Conservation (phyloP, 2,329 filamentous ascomycete species). For the Colletotrichum tofieldiae region DNA sequence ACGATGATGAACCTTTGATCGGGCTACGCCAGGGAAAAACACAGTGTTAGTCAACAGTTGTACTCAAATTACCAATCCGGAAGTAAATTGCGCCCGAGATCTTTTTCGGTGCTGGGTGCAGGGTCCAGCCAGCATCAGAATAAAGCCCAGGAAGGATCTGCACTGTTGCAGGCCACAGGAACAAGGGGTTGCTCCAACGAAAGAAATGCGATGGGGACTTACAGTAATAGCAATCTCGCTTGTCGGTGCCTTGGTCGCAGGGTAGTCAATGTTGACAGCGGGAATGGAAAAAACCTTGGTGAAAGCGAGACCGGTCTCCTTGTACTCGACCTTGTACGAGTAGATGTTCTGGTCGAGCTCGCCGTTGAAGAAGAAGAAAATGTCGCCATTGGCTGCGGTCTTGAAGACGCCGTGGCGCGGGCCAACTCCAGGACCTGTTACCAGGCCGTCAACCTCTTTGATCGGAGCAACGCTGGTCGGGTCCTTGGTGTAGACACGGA, state of each 20-base stretch:
- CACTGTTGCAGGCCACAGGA: conserved; percentile 9
- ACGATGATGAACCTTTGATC: conserved; percentile 39
- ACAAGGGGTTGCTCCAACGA: background rate
- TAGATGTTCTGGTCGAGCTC: conserved; percentile 45
- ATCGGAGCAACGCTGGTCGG: conserved; percentile 41
- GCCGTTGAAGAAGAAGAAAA: conserved; percentile 45
- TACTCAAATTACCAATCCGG: conserved; percentile 19
- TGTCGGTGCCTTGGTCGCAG: conserved; percentile 41
- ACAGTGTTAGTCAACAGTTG: conserved; percentile 12
- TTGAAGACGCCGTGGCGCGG: conserved; percentile 46
- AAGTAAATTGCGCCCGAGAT: conserved; percentile 2
- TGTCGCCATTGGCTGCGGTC: conserved; percentile 39
- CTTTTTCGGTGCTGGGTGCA: background rate
- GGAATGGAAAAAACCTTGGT: conserved; percentile 44
- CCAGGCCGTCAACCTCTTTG: conserved; percentile 40
- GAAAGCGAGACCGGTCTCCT: conserved; percentile 42
- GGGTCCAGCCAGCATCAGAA: background rate
- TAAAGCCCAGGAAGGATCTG: conserved; percentile 29
- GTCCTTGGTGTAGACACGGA: conserved; percentile 42
- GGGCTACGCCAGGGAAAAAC: conserved; percentile 3
- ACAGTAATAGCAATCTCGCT: conserved; percentile 46
- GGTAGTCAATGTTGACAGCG: conserved; percentile 38
- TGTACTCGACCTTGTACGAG: conserved; percentile 45
- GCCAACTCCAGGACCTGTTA: conserved; percentile 41
- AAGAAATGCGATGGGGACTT: conserved; percentile 7